phyloP scores from a whole-genome alignment of 495 filamentous ascomycete genomes.

The Penicillium odoratum region DNA sequence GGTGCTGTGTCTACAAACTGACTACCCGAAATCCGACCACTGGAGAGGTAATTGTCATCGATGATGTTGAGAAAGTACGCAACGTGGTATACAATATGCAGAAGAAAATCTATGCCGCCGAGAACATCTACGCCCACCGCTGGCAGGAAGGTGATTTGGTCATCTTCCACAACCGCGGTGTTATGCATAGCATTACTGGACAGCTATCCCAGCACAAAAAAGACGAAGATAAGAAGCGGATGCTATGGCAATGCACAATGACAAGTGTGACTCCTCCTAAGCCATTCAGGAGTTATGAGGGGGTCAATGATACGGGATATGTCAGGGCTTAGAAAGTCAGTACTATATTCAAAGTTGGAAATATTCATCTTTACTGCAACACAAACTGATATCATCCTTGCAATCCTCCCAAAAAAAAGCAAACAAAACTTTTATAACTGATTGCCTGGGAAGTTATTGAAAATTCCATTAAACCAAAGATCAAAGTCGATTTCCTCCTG shows the following conservation, averaged over 20 bases:
- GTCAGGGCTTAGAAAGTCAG: constrained; percentile 2
- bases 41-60: constrained; percentile 12
- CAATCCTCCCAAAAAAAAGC: neutral
- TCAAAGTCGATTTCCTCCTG: constrained; percentile 33
- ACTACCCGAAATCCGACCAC: constrained; percentile 14
- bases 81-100: constrained; percentile 20
- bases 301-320: constrained; percentile 10
- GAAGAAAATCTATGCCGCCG: constrained; percentile 15
- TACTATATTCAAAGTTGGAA: neutral
- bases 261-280: constrained; percentile 10
- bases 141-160: constrained; percentile 18
- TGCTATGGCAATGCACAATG: constrained; percentile 19
- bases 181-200: constrained; percentile 20
- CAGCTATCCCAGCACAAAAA: constrained; percentile 14
- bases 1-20: constrained; percentile 18
- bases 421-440: constrained; percentile 3
- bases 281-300: constrained; percentile 13
- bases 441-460: constrained; percentile 23
- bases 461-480: constrained; percentile 32
- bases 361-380: neutral
- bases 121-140: constrained; percentile 18
- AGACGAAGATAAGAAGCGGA: constrained; percentile 15
- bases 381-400: neutral
- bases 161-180: constrained; percentile 20
- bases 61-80: constrained; percentile 16